These are phyloP conservation scores for Leptomonas seymouri DNA, from an alignment of 208 protist genomes.

Conservation along the genomic window DNA sequence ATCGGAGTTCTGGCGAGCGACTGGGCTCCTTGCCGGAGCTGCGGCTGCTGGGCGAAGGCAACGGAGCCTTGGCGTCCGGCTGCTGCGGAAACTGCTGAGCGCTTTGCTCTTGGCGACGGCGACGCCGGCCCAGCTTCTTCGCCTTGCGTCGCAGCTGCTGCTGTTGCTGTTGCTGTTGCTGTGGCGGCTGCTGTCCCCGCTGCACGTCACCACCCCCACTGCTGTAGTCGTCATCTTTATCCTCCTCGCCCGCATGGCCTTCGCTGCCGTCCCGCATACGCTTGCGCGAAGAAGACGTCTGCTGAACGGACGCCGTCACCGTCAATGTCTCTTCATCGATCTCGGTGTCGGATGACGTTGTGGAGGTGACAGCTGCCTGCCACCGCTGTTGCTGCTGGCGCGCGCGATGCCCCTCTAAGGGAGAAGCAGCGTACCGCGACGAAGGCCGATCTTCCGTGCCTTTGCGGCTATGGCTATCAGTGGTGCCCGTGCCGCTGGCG, in stretches of 20 bases:
- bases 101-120: conserved; percentile 23
- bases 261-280: conserved; percentile 6
- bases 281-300: conserved; percentile 1
- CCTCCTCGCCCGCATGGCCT: not conserved
- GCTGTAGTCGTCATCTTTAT: not conserved
- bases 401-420: not conserved
- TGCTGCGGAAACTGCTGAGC: conserved; percentile 1
- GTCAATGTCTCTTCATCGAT: not conserved
- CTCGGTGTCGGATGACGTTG: conserved; percentile 1
- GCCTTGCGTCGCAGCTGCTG: conserved; percentile 15
- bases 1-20: conserved; percentile 18
- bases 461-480: no score
- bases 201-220: no score
- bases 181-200: no score
- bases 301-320: not conserved
- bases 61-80: not conserved
- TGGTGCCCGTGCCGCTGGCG: not conserved
- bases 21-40: not conserved
- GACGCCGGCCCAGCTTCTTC: conserved; percentile 26
- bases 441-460: not conserved
- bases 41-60: conserved; percentile 4
- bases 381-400: not conserved
- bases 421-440: not conserved
- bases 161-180: not conserved
- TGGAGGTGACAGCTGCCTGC: not conserved